These are phyloP conservation scores for Hyaloscypha bicolor DNA, from an alignment of 495 filamentous ascomycete species.

Conservation along the genomic window DNA sequence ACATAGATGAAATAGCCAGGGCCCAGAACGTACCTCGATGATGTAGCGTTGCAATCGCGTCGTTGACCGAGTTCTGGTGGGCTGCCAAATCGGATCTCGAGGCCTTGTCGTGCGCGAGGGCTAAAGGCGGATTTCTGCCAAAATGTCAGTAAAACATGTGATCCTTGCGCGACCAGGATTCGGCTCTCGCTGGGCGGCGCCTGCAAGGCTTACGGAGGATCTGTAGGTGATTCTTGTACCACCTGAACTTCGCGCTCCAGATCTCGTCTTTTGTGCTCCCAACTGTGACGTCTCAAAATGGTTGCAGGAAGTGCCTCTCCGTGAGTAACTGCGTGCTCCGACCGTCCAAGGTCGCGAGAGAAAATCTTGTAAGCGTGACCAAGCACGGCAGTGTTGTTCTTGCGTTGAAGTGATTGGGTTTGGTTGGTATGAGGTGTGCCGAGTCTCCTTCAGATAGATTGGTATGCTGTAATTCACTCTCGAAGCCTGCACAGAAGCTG, in stretches of 20 bases:
- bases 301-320: conserved; percentile 16
- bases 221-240: conserved; percentile 17
- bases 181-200: not conserved
- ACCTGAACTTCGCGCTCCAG: not conserved
- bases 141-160: conserved; percentile 8
- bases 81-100: conserved; percentile 7
- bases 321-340: conserved; percentile 3
- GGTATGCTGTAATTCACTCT: conserved; percentile 5
- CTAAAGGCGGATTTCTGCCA: conserved; percentile 11
- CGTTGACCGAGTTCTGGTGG: not conserved
- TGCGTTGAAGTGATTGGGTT: conserved; percentile 1
- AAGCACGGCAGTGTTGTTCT: conserved; percentile 2
- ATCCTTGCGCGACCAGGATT: conserved; percentile 20
- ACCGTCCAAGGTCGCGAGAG: conserved; percentile 7
- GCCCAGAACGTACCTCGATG: conserved; percentile 30
- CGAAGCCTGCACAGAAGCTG: not conserved
- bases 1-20: conserved; percentile 2
- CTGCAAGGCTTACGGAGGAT: conserved; percentile 2
- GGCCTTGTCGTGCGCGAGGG: not conserved
- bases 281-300: conserved; percentile 8
- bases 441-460: conserved; percentile 8
- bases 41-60: conserved; percentile 5
- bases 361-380: conserved; percentile 17
- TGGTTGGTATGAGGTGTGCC: conserved; percentile 7
- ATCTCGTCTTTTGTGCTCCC: not conserved